Evolutionary conservation across 176 grass and related monocot species (phyloP), one percentile per base, ranked within the genome.

Genomic region (Lolium rigidum): DNA sequence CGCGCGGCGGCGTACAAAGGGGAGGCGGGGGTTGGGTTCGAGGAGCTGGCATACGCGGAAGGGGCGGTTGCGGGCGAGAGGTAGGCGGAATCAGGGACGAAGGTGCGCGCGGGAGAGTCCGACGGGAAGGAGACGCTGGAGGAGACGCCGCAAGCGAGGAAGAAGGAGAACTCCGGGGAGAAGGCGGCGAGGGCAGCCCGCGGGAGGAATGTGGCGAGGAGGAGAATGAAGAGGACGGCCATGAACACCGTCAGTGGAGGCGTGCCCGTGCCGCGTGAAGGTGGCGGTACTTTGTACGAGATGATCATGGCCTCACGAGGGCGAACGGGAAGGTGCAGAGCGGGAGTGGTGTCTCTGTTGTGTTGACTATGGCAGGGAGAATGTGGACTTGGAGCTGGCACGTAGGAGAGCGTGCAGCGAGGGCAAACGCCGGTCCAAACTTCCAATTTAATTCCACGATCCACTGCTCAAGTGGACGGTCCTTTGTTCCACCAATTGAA

Each of bases 1-100:
- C 95, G 91, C 70, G 90, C 95, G 82, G 87, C 84, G 74, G 78
- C 62, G 74, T 93, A 88, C 57, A 96, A 78, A 50, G 83, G 17
- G 38, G 69, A 55, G 11, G 17, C 0, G 13, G 2, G 2, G 75
- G 67, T 63, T 71, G 70, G 16, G 87, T 66, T 56, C 78, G 85
- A 14, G 86, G 86, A 18, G 60, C 20, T 83, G 2, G 70, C 22
- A 2, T 1, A 74, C 15, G 85, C 59, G 3, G 89, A 41, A 7
- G 31, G 17, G 46, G 62, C 65, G 52, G 22, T 3, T 20, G 54
- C 9, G n/a, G 55, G 11, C n/a, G 83, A 47, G 76, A 87, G 51
- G 87, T 57, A 91, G 35, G 17, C 1, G 57, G 54, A 9, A 51
- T 97, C 94, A 8, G 81, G 49, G 7, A 65, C 4, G 65, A 97